phyloP scores from a whole-genome alignment of 805 yeast species.

The Kurtzmaniella cleridarum region DNA sequence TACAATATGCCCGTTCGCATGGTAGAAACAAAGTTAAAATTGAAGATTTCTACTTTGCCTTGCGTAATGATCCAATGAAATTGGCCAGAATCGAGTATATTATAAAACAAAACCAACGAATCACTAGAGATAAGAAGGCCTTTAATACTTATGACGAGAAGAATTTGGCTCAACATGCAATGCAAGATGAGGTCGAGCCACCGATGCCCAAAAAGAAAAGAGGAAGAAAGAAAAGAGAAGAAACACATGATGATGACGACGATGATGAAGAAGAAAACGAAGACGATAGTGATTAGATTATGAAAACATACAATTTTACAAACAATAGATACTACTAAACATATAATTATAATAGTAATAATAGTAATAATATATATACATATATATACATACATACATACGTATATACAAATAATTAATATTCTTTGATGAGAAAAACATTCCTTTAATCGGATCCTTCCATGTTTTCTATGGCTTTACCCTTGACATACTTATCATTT shows the following conservation, averaged over 20 bases:
- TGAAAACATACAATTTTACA: no score
- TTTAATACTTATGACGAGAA: slow-evolving; percentile 27
- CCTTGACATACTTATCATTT: slow-evolving; percentile 52
- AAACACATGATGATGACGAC: slow-evolving; percentile 1
- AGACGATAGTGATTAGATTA: neutral
- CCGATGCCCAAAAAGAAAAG: neutral
- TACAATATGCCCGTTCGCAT: slow-evolving; percentile 30
- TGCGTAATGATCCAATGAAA: slow-evolving; percentile 38
- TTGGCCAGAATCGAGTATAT: slow-evolving; percentile 37
- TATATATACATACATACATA: no score
- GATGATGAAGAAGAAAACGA: slow-evolving; percentile 3
- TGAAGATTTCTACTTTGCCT: slow-evolving; percentile 37
- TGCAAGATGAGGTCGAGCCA: slow-evolving; percentile 2
- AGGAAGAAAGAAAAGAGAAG: neutral
- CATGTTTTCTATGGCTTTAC: slow-evolving; percentile 47
- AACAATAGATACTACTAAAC: no score
- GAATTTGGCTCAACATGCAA: slow-evolving; percentile 1
- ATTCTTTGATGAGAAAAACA: no score
- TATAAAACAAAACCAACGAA: slow-evolving; percentile 30
- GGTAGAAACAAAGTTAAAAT: slow-evolving; percentile 35
- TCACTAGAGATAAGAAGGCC: slow-evolving; percentile 36
- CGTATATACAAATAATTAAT: no score
- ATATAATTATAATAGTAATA: no score
- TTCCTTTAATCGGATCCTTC: slow-evolving; percentile 4
- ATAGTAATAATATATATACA: no score